Conservation (phyloP, 2,329 filamentous ascomycete species). For the Monosporascus ibericus region DNA sequence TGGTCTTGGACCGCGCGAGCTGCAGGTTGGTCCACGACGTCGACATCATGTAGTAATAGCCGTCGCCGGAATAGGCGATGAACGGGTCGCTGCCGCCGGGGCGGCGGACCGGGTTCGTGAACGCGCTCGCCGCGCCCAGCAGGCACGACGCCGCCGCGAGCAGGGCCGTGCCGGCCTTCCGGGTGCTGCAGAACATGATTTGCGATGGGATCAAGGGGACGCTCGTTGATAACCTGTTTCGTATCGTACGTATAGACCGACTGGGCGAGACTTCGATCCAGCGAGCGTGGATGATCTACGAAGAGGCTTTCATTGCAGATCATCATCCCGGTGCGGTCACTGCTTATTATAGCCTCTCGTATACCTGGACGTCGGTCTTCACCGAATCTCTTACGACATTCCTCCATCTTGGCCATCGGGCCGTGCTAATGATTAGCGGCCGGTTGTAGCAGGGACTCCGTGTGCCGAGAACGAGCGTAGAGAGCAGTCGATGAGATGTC, state of each 20-base stretch:
- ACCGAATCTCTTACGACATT: background rate
- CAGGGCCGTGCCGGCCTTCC: constrained; percentile 6
- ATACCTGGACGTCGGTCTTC: background rate
- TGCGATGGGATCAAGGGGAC: background rate
- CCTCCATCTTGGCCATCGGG: background rate
- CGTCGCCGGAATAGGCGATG: constrained; percentile 40
- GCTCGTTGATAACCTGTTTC: too few species aligned
- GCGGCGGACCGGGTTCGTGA: constrained; percentile 45
- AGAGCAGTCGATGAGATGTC: too few species aligned
- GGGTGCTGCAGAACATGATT: constrained; percentile 5
- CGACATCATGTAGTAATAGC: constrained; percentile 52
- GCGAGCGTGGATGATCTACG: too few species aligned
- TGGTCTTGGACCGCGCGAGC: constrained; percentile 46
- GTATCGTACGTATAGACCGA: too few species aligned
- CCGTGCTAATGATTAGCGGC: too few species aligned
- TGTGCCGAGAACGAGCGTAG: too few species aligned
- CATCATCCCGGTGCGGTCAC: too few species aligned
- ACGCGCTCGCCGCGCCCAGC: constrained; percentile 24
- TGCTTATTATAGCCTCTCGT: too few species aligned
- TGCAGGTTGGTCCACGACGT: constrained; percentile 51
- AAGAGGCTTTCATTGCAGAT: too few species aligned
- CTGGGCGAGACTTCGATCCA: too few species aligned
- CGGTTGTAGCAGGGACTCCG: too few species aligned
- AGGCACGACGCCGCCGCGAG: constrained; percentile 11
- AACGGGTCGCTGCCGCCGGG: constrained; percentile 47